These are phyloP conservation scores for Gastrolobium villosum DNA, from an alignment of 306 rosid genomes.

Conservation along the genomic window DNA sequence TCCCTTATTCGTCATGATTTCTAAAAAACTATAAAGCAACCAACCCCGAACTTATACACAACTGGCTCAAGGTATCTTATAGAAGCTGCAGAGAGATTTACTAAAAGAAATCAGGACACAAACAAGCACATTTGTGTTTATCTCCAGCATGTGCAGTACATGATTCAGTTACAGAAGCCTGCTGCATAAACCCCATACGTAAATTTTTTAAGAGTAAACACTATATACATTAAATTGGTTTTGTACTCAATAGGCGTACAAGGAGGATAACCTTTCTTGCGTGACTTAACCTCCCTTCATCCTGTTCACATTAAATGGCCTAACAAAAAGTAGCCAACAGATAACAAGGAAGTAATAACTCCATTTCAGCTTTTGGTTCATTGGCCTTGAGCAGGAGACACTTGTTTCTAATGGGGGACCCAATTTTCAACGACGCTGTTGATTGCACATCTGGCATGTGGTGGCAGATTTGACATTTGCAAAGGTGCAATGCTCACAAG, in stretches of 20 bases:
- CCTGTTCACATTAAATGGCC: conserved; percentile 47
- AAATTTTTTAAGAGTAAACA: conserved; percentile 36
- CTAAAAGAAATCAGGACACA: conserved; percentile 49
- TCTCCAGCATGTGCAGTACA: conserved; percentile 44
- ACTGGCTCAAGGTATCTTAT: conserved; percentile 1
- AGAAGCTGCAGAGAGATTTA: conserved; percentile 39
- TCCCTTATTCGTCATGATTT: background rate
- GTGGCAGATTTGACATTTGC: conserved; percentile 55
- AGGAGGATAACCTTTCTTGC: conserved; percentile 46
- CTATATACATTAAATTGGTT: conserved; percentile 59
- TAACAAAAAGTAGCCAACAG: conserved; percentile 50
- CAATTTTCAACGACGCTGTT: conserved; percentile 51
- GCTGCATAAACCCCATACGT: conserved; percentile 48
- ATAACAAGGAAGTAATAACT: background rate
- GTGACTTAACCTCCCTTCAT: conserved; percentile 42
- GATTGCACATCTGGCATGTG: conserved; percentile 64
- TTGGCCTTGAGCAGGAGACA: conserved; percentile 35
- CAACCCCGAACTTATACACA: conserved; percentile 1
- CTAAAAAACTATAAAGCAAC: background rate
- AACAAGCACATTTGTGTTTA: conserved; percentile 58
- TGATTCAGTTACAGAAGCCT: conserved; percentile 54
- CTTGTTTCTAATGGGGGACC: conserved; percentile 26
- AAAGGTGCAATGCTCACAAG: conserved; percentile 61
- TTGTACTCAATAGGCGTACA: conserved; percentile 36
- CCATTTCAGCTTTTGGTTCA: conserved; percentile 36